Evolutionary conservation across 257 asterid species (phyloP), one percentile per base, ranked within the genome.

Genomic region (Salvia hispanica): DNA sequence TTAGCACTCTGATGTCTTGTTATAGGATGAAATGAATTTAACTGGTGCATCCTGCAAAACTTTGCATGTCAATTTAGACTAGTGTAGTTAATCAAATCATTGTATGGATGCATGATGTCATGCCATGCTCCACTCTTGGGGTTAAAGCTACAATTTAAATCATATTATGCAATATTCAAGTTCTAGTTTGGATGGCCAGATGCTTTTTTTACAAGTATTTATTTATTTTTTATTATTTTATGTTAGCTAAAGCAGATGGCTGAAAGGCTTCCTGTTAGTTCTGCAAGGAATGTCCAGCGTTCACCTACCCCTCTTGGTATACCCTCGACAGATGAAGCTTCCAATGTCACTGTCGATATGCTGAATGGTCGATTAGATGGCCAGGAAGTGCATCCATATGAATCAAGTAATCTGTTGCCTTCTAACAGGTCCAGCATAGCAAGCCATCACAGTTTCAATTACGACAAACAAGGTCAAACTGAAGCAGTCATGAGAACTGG

Each of bases 211-310:
- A 0, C 1, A 25, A 25, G 31, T 25, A 25, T 25, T 25, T 25
- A 25, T 25, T 25, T 25, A 2, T 25, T 25, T 25, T 25, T 25
- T 25, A 25, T 25, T 34, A 34, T 34, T 34, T 2, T 34, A 34
- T 34, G 39, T 5, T 34, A 92, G 98, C 87, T 92, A 67, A 92
- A 92, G 83, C 96, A 92, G 70, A 87, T 92, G 95, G 98, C 98
- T 63, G 98, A 89, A 77, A 84, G 90, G 80, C 78, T 89, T 72
- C 96, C 98, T 15, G 89, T 92, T 55, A 95, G 96, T 77, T 83
- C 92, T 61, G 82, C 88, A 12, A 86, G 86, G 74, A 89, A 76
- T 73, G 67, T 74, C 66, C 87, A 79, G 76, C 77, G 89, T 71
- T 87, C 80, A 33, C 74, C 90, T 58, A 78, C 83, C 51, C 53